These are phyloP conservation scores for Serendipita sp. DNA, from an alignment of 768 basidiomycete species.

Conservation along the genomic window DNA sequence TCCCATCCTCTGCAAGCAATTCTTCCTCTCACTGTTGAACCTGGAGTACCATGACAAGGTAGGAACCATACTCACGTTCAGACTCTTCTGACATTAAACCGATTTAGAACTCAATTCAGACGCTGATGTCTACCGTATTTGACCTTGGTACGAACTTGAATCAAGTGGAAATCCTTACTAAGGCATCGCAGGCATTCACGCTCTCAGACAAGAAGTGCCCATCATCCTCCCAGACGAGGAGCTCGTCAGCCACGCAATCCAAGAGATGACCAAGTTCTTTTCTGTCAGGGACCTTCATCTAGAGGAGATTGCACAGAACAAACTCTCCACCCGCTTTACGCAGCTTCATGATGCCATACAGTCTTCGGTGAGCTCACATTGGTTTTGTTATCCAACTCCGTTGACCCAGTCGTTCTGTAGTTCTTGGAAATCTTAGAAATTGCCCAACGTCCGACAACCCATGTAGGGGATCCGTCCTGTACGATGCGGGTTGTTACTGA, in stretches of 20 bases:
- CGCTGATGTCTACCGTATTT: slow-evolving; percentile 44
- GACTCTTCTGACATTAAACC: not conserved
- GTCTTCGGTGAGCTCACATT: not conserved
- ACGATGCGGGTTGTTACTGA: slow-evolving; percentile 6
- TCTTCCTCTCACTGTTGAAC: slow-evolving; percentile 46
- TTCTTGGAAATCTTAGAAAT: slow-evolving; percentile 42
- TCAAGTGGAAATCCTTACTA: slow-evolving; percentile 47
- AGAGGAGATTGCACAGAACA: slow-evolving; percentile 23
- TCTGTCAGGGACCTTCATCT: slow-evolving; percentile 28
- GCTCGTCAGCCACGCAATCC: slow-evolving; percentile 28
- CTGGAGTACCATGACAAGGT: slow-evolving; percentile 83
- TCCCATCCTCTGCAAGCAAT: slow-evolving; percentile 31
- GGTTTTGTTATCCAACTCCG: not conserved
- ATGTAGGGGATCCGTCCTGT: slow-evolving; percentile 32
- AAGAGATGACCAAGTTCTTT: slow-evolving; percentile 17
- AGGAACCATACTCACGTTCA: not conserved
- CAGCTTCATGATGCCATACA: not conserved
- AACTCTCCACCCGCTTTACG: not conserved
- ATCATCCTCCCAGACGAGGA: slow-evolving; percentile 24
- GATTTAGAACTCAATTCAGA: slow-evolving; percentile 55
- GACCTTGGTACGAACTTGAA: slow-evolving; percentile 25
- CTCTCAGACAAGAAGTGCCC: slow-evolving; percentile 36
- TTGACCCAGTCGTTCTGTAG: slow-evolving; percentile 21
- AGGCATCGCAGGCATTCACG: slow-evolving; percentile 34
- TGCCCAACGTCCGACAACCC: slow-evolving; percentile 45